Conservation (phyloP, 305 asterid species). For the Lippia alba region DNA sequence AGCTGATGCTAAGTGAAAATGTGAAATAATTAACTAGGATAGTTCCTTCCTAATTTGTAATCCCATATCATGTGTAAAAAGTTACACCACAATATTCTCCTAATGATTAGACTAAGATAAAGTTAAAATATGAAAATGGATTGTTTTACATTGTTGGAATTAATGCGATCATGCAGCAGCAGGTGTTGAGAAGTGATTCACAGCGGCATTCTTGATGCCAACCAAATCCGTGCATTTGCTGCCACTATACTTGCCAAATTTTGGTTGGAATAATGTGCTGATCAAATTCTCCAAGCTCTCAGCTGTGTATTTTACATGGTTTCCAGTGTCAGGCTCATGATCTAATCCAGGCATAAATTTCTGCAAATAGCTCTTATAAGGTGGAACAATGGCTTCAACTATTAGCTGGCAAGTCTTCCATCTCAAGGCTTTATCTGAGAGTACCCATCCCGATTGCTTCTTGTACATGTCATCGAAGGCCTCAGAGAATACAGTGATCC, state of each 20-base stretch:
- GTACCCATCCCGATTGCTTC: slow-evolving; percentile 63
- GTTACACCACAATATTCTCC: slow-evolving; percentile 13
- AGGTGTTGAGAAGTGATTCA: slow-evolving; percentile 59
- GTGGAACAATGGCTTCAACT: slow-evolving; percentile 57
- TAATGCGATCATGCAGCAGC: slow-evolving; percentile 62
- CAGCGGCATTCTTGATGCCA: slow-evolving; percentile 41
- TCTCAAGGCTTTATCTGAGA: slow-evolving; percentile 63
- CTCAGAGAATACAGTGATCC: slow-evolving; percentile 58
- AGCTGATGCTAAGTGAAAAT: slow-evolving; percentile 2
- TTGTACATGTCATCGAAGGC: slow-evolving; percentile 66
- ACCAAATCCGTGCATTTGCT: slow-evolving; percentile 59
- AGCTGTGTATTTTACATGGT: slow-evolving; percentile 42
- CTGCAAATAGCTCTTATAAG: slow-evolving; percentile 54
- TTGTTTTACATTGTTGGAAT: slow-evolving; percentile 27
- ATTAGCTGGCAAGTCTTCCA: slow-evolving; percentile 51
- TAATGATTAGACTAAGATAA: background rate
- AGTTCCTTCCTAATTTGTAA: background rate
- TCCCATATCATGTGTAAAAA: slow-evolving; percentile 6
- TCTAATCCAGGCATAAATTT: slow-evolving; percentile 50
- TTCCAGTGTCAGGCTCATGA: slow-evolving; percentile 37
- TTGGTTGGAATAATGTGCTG: slow-evolving; percentile 57
- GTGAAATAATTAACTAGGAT: slow-evolving; percentile 4
- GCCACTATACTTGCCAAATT: slow-evolving; percentile 46
- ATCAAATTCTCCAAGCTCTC: slow-evolving; percentile 56
- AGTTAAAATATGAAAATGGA: slow-evolving; percentile 12